Base-by-base conservation (phyloP, 2,329 filamentous ascomycete genomes). In the Colletotrichum zoysiae region DNA sequence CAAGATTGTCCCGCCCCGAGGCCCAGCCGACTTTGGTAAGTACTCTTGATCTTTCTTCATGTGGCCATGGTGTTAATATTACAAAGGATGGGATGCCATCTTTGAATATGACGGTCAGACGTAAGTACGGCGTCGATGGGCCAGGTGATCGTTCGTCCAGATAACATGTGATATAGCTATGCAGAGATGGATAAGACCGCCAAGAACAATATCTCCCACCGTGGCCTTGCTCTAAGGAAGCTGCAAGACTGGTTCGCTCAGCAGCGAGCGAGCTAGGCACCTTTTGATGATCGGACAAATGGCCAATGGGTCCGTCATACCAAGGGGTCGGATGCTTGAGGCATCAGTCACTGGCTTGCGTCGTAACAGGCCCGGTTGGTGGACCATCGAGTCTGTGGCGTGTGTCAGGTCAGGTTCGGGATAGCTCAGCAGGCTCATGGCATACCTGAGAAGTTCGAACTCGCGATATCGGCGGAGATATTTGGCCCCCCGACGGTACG, bases 101-200 rank as follows among this genome's bases (percentile, higher is more conserved):
- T 99, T 99, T 78, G 96, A 99, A 83, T 95, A 97, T 76, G 88
- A 97, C 75, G 95, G 95, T 53, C 86, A 94, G 83, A 99, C 96
- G 84, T 90, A 81, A 79, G 87, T 82, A 6, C 20, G 44, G 14
- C 18, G 14, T 18, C 33, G 16, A 35, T 11, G 26, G 26, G 40
- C 65, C 56, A 33, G 30, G 23, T 26, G 51, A 20, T 26, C 4
- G 16, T 9, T 35, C 9, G 14, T 11, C 6, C 40, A 40, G 42
- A 60, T 75, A 46, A 72, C 58, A 26, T 6, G 67, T 38, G 18
- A 57, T 7, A 74, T 56, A 92, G 90, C 2, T 92, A 97, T 80
- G 96, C 96, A 38, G 96, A 99, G 84, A 99, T 99, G 96, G 92
- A 94, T 63, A 95, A 93, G 82, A 83, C 81, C 12, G 89, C 91